phyloP scores from a whole-genome alignment of 164 flowering plant species.

The Pachysandra terminalis region DNA sequence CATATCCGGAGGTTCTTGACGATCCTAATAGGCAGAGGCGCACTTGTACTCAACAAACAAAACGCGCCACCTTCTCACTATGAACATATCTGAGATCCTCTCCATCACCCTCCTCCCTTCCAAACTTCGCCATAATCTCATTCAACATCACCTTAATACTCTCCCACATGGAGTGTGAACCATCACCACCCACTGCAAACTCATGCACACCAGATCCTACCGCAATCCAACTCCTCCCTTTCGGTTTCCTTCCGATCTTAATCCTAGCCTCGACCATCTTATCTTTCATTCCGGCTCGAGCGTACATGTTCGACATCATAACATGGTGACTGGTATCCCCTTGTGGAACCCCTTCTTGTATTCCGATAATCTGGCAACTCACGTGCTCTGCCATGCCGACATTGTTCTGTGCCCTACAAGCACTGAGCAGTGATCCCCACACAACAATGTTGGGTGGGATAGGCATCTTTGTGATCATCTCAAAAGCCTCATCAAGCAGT shows the following conservation, averaged over 20 bases:
- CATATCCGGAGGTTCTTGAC: conserved; percentile 25
- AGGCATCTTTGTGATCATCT: conserved; percentile 5
- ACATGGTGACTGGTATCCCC: conserved; percentile 20
- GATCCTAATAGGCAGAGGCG: conserved; percentile 15
- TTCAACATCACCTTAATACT: conserved; percentile 19
- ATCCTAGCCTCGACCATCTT: conserved; percentile 21
- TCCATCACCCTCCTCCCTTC: background rate
- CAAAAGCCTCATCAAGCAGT: conserved; percentile 14
- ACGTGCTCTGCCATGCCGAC: conserved; percentile 12
- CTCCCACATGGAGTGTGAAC: conserved; percentile 17
- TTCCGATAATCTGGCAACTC: background rate
- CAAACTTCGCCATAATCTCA: conserved; percentile 12
- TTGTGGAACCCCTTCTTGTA: background rate
- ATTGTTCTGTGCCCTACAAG: conserved; percentile 15
- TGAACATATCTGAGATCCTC: conserved; percentile 3
- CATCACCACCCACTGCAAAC: conserved; percentile 15
- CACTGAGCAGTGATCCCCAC: conserved; percentile 14
- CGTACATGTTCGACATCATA: conserved; percentile 19
- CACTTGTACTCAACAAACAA: conserved; percentile 15
- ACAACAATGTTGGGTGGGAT: conserved; percentile 11
- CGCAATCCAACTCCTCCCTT: conserved; percentile 16
- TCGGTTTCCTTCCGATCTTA: conserved; percentile 23
- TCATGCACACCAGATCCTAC: conserved; percentile 21
- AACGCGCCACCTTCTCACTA: conserved; percentile 28
- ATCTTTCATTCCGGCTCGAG: conserved; percentile 13